These are phyloP conservation scores for Planoprotostelium fungivorum DNA, from an alignment of 78 protist genomes.

Conservation along the genomic window DNA sequence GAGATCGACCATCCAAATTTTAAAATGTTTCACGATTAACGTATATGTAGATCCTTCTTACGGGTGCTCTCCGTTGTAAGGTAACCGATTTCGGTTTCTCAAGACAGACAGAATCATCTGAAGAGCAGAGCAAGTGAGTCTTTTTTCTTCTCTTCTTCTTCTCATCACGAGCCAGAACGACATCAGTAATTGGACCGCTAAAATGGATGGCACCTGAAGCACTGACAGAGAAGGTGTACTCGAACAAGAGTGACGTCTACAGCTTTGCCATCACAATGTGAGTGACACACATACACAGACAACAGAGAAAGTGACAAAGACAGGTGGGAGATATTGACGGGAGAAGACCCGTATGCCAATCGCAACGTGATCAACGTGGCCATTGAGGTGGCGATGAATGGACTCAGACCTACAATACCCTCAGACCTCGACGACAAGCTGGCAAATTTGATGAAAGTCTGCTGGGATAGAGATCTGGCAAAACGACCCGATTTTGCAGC, in stretches of 20 bases:
- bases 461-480: not conserved
- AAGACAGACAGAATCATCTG: not conserved
- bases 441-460: not conserved
- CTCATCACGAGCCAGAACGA: too few species aligned
- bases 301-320: not conserved
- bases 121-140: not conserved
- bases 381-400: not conserved
- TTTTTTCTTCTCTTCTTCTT: too few species aligned
- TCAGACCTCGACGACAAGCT: not conserved
- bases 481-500: not conserved
- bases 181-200: not conserved
- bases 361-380: not conserved
- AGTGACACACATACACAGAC: too few species aligned
- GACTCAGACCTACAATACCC: not conserved
- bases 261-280: not conserved
- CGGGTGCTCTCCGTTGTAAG: not conserved
- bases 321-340: not conserved
- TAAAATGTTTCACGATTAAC: too few species aligned
- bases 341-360: not conserved
- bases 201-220: conserved; percentile 1
- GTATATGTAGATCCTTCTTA: not conserved
- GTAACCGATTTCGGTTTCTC: not conserved
- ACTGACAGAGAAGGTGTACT: not conserved
- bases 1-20: not conserved
- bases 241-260: not conserved